Percentiles rank a stretch among this genome's conserved stretches.
phyloP scores from a whole-genome alignment of 257 asterid genomes.

The Solanum dulcamara region DNA sequence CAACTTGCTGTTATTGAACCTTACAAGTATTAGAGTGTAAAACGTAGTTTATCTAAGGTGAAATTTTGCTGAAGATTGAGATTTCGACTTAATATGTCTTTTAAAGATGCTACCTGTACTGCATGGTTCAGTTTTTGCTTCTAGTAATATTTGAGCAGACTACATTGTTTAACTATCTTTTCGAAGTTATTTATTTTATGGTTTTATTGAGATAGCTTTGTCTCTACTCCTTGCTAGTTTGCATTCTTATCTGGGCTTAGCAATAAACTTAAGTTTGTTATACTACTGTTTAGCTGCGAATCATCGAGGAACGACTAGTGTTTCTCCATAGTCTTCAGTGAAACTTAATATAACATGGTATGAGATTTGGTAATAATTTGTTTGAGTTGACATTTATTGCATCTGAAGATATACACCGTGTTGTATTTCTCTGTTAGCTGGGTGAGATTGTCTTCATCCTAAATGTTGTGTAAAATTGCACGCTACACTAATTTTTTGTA shows the following conservation, averaged over 20 bases:
- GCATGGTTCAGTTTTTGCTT: background rate
- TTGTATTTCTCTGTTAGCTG: background rate
- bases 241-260: background rate
- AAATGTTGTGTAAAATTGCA: background rate
- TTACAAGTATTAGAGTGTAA: slow-evolving; percentile 39
- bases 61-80: slow-evolving; percentile 20
- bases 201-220: background rate
- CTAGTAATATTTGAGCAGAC: background rate
- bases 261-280: too few species aligned
- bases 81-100: background rate
- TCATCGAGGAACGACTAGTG: background rate
- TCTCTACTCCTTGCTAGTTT: background rate
- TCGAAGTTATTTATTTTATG: background rate
- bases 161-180: background rate
- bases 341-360: background rate
- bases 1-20: slow-evolving; percentile 66
- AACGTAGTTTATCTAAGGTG: background rate
- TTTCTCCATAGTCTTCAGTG: background rate
- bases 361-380: background rate
- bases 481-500: background rate
- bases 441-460: background rate
- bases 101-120: background rate
- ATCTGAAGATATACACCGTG: background rate
- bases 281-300: background rate
- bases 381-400: background rate